Conservation (phyloP, 2,329 filamentous ascomycete genomes). For the Aspergillus spinulosporus region DNA sequence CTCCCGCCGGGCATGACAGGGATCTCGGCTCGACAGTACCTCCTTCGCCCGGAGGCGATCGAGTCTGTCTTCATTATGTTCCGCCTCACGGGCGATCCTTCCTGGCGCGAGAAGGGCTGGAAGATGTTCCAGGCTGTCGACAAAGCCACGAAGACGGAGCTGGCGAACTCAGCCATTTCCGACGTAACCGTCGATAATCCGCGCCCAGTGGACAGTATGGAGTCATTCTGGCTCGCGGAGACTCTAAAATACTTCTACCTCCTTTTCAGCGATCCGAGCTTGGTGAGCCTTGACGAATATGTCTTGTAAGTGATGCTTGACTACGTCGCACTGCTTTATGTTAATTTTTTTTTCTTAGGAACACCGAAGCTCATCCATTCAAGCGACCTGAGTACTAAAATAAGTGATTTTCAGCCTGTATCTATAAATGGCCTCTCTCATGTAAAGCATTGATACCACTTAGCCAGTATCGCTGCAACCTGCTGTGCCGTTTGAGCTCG, state of each 20-base stretch:
- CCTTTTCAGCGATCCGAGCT: slow-evolving; percentile 46
- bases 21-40: slow-evolving; percentile 41
- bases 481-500: background rate
- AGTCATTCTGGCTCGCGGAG: slow-evolving; percentile 69
- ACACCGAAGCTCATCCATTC: slow-evolving; percentile 31
- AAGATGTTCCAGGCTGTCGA: slow-evolving; percentile 69
- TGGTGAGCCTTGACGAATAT: slow-evolving; percentile 49
- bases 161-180: slow-evolving; percentile 65
- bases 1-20: slow-evolving; percentile 45
- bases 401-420: background rate
- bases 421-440: background rate
- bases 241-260: slow-evolving; percentile 52
- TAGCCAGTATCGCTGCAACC: background rate
- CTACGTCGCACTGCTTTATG: background rate
- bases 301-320: slow-evolving; percentile 41
- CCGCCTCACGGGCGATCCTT: slow-evolving; percentile 66
- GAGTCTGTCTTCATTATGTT: slow-evolving; percentile 80
- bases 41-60: slow-evolving; percentile 68
- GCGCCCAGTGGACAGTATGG: slow-evolving; percentile 62
- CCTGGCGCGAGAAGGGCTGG: slow-evolving; percentile 70
- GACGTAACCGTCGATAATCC: slow-evolving; percentile 60
- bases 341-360: slow-evolving; percentile 13
- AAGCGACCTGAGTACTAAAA: slow-evolving; percentile 24
- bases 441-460: slow-evolving; percentile 18
- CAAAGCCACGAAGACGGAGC: slow-evolving; percentile 59